Evolutionary conservation across 768 basidiomycete species (phyloP).

Genomic region (Lactarius indigo): DNA sequence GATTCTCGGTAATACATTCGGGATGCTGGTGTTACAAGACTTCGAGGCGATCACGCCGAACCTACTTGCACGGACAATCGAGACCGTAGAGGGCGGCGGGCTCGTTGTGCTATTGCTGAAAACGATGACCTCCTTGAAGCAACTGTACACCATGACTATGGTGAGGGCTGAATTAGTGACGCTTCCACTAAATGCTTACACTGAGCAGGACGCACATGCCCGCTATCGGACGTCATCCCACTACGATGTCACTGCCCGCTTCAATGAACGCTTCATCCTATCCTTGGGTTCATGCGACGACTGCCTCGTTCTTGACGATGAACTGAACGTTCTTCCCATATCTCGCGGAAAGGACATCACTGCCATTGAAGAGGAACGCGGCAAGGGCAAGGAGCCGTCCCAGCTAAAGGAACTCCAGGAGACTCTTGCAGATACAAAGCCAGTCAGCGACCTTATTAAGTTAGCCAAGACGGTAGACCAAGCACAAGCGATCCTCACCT

Average conservation of each 20-base stretch:
- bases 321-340: constrained; percentile 94
- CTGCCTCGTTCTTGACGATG: constrained; percentile 94
- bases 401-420: constrained; percentile 79
- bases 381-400: constrained; percentile 49
- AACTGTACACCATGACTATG: constrained; percentile 90
- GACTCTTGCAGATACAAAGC: constrained; percentile 75
- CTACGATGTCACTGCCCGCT: constrained; percentile 85
- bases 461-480: constrained; percentile 93
- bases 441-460: constrained; percentile 84
- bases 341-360: constrained; percentile 92
- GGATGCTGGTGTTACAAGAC: constrained; percentile 95
- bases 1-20: constrained; percentile 95
- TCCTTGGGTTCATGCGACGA: constrained; percentile 92
- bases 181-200: neutral
- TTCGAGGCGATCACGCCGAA: constrained; percentile 99
- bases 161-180: constrained; percentile 31
- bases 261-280: constrained; percentile 98
- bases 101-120: constrained; percentile 85
- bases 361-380: constrained; percentile 50
- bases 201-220: constrained; percentile 85
- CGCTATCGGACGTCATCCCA: constrained; percentile 92
- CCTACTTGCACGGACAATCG: constrained; percentile 91
- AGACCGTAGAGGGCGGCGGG: constrained; percentile 96
- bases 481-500: constrained; percentile 89
- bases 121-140: constrained; percentile 90